These are phyloP conservation scores for Aureobasidium subglaciale DNA, from an alignment of 2,329 filamentous ascomycete species.

Conservation along the genomic window DNA sequence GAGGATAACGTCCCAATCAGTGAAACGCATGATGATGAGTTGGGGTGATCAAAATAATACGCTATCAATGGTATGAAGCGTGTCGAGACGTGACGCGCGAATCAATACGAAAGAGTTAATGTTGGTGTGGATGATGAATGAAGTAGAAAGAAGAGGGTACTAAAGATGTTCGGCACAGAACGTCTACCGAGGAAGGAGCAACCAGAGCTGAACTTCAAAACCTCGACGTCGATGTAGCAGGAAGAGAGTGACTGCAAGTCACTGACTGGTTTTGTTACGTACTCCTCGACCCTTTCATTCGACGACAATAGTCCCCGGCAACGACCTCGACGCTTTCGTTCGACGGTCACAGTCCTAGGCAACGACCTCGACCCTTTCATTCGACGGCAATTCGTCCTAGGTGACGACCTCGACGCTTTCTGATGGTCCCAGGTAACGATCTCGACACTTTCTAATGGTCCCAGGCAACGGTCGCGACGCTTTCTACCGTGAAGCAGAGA, in stretches of 20 bases:
- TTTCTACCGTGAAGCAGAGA: too few relatives aligned
- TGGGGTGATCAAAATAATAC: conserved; percentile 10
- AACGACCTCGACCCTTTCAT: too few relatives aligned
- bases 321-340: too few relatives aligned
- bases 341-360: too few relatives aligned
- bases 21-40: conserved; percentile 65
- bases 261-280: too few relatives aligned
- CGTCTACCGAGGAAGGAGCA: neutral
- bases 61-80: conserved; percentile 6
- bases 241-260: neutral
- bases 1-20: conserved; percentile 78
- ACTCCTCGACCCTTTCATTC: too few relatives aligned
- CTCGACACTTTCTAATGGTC: too few relatives aligned
- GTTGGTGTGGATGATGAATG: neutral
- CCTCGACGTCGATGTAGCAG: neutral
- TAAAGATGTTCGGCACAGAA: neutral
- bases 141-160: neutral
- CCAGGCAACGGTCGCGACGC: too few relatives aligned
- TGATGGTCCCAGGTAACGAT: too few relatives aligned
- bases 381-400: too few relatives aligned
- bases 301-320: too few relatives aligned
- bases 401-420: too few relatives aligned
- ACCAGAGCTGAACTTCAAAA: neutral
- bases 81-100: neutral
- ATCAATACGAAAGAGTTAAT: neutral